Evolutionary conservation across 208 protist species (phyloP).

Genomic region (Acanthamoeba healyi): DNA sequence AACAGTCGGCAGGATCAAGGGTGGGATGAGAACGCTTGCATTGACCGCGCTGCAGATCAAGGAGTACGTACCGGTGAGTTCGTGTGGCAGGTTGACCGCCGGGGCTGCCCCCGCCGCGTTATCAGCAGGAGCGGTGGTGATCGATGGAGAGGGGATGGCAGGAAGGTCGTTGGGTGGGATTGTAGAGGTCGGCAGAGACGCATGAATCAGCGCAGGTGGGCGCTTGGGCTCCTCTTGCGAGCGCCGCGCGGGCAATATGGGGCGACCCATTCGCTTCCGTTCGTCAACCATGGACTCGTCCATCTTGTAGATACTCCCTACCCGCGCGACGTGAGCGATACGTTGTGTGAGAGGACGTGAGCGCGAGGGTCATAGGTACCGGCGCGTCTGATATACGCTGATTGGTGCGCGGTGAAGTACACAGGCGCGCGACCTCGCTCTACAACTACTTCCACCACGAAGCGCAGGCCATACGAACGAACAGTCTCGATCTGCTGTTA

Average conservation of each 20-base stretch:
- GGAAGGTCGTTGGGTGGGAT: not conserved
- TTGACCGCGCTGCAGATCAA: too few species aligned
- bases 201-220: not conserved
- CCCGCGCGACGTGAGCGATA: not conserved
- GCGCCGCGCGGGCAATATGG: not conserved
- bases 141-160: not conserved
- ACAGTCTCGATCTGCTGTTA: not conserved
- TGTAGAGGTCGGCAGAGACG: not conserved
- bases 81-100: too few species aligned
- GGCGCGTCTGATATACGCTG: slow-evolving; percentile 13
- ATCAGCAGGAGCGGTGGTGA: not conserved
- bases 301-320: slow-evolving; percentile 51
- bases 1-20: too few species aligned
- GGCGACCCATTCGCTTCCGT: slow-evolving; percentile 15
- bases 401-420: slow-evolving; percentile 55
- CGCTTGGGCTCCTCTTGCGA: slow-evolving; percentile 5
- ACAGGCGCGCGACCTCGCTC: slow-evolving; percentile 74
- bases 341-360: not conserved
- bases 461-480: not conserved
- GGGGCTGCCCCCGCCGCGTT: too few species aligned
- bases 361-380: too few species aligned
- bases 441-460: slow-evolving; percentile 56
- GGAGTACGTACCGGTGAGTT: too few species aligned
- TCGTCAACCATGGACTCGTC: slow-evolving; percentile 7
- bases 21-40: too few species aligned